phyloP scores from a whole-genome alignment of 1,284 basidiomycete genomes.

The Sutorius eximius region DNA sequence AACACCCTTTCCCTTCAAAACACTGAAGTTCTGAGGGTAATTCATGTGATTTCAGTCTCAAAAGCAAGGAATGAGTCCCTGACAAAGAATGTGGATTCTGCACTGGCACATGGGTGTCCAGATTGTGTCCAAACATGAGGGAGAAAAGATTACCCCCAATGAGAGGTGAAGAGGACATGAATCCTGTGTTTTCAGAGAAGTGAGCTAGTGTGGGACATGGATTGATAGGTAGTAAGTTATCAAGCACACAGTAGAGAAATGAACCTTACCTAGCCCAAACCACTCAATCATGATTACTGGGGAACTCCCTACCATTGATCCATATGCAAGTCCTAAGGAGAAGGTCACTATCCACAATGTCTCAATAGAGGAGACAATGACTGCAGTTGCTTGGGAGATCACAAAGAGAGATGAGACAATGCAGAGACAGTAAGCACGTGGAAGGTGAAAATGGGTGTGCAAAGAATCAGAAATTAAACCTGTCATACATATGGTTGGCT shows the following conservation, averaged over 20 bases:
- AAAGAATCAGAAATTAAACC: slow-evolving; percentile 74
- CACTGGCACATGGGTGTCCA: slow-evolving; percentile 64
- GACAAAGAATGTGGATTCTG: slow-evolving; percentile 1
- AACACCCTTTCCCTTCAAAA: slow-evolving; percentile 48
- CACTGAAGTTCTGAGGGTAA: slow-evolving; percentile 42
- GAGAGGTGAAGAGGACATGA: slow-evolving; percentile 74
- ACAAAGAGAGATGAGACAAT: slow-evolving; percentile 69
- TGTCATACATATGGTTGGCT: slow-evolving; percentile 19
- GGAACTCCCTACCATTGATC: slow-evolving; percentile 73
- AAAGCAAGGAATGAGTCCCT: slow-evolving; percentile 1
- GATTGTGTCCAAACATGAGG: slow-evolving; percentile 75
- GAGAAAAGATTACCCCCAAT: slow-evolving; percentile 85
- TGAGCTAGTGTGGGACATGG: slow-evolving; percentile 43
- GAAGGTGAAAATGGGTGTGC: slow-evolving; percentile 58
- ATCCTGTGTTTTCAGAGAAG: slow-evolving; percentile 87
- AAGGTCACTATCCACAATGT: slow-evolving; percentile 77
- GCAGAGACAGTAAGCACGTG: slow-evolving; percentile 71
- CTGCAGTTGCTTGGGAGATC: slow-evolving; percentile 64
- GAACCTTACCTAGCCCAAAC: slow-evolving; percentile 73
- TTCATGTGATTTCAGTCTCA: slow-evolving; percentile 17
- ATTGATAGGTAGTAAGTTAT: not conserved
- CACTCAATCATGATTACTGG: slow-evolving; percentile 82
- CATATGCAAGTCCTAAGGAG: slow-evolving; percentile 74
- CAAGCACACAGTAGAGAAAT: not conserved
- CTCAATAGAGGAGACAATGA: slow-evolving; percentile 57